Percentiles rank a stretch among this genome's conserved stretches.
phyloP scores from a whole-genome alignment of 2,329 filamentous ascomycete genomes.

The Leptographium wingfieldii region DNA sequence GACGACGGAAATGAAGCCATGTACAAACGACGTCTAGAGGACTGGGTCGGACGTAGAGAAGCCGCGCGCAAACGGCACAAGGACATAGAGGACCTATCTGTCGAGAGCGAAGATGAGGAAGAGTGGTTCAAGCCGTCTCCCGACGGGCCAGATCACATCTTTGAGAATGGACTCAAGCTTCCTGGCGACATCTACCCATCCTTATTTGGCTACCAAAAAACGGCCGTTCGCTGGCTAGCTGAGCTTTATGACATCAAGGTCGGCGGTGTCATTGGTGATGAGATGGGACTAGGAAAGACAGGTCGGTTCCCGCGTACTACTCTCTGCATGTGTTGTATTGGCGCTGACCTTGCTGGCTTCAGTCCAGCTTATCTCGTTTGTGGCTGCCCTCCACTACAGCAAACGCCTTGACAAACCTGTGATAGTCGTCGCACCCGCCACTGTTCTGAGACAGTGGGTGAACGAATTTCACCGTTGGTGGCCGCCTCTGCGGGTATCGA shows the following conservation, averaged over 20 bases:
- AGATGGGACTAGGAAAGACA: slow-evolving; percentile 98
- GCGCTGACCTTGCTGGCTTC: slow-evolving; percentile 45
- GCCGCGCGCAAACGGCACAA: slow-evolving; percentile 25
- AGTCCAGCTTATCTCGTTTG: slow-evolving; percentile 56
- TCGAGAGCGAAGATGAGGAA: slow-evolving; percentile 30
- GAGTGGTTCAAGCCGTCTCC: slow-evolving; percentile 86
- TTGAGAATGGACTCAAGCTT: slow-evolving; percentile 65
- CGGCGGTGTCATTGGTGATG: slow-evolving; percentile 89
- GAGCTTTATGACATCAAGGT: slow-evolving; percentile 83
- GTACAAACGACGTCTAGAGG: slow-evolving; percentile 62
- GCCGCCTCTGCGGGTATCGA: slow-evolving; percentile 94
- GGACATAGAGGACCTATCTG: slow-evolving; percentile 21
- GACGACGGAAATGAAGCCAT: slow-evolving; percentile 83
- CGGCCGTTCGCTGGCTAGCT: slow-evolving; percentile 89
- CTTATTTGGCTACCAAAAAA: slow-evolving; percentile 94
- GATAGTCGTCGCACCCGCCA: slow-evolving; percentile 86
- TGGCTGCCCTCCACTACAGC: slow-evolving; percentile 87
- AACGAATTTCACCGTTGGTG: slow-evolving; percentile 98
- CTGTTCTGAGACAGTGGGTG: slow-evolving; percentile 93
- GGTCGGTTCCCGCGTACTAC: slow-evolving; percentile 12
- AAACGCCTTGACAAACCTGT: slow-evolving; percentile 72
- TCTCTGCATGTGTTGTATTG: slow-evolving; percentile 18
- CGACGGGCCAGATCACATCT: slow-evolving; percentile 59
- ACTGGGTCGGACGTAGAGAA: slow-evolving; percentile 52
- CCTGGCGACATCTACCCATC: slow-evolving; percentile 90